A percentile compares a stretch with the other conserved stretches of the same genome.
Conservation (phyloP, 129 eudicot species). For the Tanacetum coccineum region DNA sequence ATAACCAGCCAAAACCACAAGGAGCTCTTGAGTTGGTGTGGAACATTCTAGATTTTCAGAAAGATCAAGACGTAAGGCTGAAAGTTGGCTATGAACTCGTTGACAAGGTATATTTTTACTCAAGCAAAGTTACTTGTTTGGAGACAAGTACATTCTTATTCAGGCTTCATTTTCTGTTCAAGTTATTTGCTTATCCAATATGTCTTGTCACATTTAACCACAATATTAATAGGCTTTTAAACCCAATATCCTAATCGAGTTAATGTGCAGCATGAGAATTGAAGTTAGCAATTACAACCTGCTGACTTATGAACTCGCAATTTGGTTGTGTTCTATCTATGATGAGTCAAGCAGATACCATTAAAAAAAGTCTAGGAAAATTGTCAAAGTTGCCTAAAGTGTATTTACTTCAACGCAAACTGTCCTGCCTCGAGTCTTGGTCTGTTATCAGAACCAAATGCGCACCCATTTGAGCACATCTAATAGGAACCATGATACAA, state of each 20-base stretch:
- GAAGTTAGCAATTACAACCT: background rate
- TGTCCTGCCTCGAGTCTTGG: too few relatives aligned
- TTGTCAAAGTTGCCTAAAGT: background rate
- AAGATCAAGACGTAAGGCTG: conserved; percentile 77
- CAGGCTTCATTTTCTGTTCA: background rate
- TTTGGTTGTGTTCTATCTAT: background rate
- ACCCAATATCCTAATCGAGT: background rate
- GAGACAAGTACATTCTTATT: background rate
- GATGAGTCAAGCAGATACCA: background rate
- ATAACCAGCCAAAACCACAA: conserved; percentile 46
- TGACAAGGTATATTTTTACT: conserved; percentile 54
- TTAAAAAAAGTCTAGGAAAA: background rate
- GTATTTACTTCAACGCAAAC: background rate
- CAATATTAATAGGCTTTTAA: background rate
- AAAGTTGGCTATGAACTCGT: conserved; percentile 74
- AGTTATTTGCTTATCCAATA: background rate
- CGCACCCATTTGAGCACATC: background rate
- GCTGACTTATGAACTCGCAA: background rate
- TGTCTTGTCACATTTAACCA: background rate
- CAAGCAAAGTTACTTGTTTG: background rate
- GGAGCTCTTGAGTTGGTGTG: conserved; percentile 83
- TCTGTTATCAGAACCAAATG: too few relatives aligned
- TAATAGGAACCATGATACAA: background rate
- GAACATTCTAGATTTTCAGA: conserved; percentile 67
- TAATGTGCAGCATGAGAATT: background rate